Base-by-base conservation (phyloP, 257 asterid species). In the Phtheirospermum japonicum region DNA sequence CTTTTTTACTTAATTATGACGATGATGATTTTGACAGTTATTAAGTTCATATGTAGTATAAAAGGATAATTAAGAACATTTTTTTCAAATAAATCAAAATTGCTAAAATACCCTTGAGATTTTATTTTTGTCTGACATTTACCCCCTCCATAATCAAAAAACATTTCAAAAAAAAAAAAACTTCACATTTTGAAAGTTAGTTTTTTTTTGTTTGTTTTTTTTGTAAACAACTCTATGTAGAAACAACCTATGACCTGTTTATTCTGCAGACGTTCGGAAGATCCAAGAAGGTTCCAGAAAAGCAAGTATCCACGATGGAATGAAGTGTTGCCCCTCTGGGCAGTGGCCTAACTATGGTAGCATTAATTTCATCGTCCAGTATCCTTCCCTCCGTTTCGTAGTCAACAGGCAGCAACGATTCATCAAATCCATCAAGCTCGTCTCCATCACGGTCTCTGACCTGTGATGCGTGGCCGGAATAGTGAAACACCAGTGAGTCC, bases 221-320 rank as follows among this genome's bases (percentile, higher is more conserved):
- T 36, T 9, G 4, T 40, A 40, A 40, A 9, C 3, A 9, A n/a
- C 4, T 0, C n/a, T 13, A 42, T 12, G 4, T 11, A 42, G 17
- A 42, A 42, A 33, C 9, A 5, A 63, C 52, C 11, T 45, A 48
- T 49, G 55, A 87, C 96, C 93, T 79, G 79, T 77, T 75, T 45
- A 90, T 73, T 57, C 83, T 83, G 78, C 95, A 85, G 71, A 82
- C 37, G 48, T 69, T 76, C 14, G 84, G 77, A 30, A 85, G 88
- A 72, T 90, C 97, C 56, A 90, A 61, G 59, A 80, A 76, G 45
- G 97, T 90, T 61, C 96, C 97, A 60, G 95, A 83, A 77, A 62
- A 80, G 83, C 96, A 90, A 62, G 95, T 82, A 82, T 90, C 97
- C 9, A 87, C 68, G 70, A 88, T 74, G 77, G 95, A 89, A 69